phyloP scores from a whole-genome alignment of 768 basidiomycete species.

The Lepiota brunneoincarnata region DNA sequence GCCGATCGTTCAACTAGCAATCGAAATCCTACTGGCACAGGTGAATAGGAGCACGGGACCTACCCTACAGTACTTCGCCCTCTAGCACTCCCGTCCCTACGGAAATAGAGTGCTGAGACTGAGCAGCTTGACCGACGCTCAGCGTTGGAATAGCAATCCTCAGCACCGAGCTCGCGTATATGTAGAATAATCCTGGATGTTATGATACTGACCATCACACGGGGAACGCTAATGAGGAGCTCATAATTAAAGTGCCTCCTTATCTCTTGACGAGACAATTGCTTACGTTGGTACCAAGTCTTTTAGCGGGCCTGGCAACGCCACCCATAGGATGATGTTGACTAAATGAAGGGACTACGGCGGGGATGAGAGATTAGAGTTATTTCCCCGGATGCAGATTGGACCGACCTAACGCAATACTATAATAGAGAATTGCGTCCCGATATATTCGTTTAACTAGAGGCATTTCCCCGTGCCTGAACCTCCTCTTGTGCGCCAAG shows the following conservation, averaged over 20 bases:
- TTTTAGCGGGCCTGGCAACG: background rate
- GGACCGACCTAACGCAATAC: background rate
- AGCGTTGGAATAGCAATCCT: slow-evolving; percentile 23
- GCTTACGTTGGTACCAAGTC: background rate
- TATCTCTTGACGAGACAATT: background rate
- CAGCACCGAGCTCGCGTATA: slow-evolving; percentile 35
- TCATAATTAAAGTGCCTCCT: too few species aligned
- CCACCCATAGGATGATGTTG: background rate
- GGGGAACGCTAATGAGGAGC: background rate
- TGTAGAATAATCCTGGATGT: slow-evolving; percentile 24
- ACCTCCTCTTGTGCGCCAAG: background rate
- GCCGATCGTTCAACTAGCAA: too few species aligned
- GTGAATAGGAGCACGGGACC: too few species aligned
- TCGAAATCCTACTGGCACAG: too few species aligned
- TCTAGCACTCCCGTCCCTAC: too few species aligned
- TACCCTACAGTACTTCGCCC: too few species aligned
- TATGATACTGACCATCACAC: background rate
- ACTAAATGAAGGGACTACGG: background rate
- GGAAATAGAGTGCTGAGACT: too few species aligned
- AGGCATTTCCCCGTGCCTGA: background rate
- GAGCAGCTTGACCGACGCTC: too few species aligned
- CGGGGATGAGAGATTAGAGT: too few species aligned
- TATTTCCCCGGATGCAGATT: background rate
- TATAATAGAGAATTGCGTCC: background rate
- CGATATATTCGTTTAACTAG: background rate